These are phyloP conservation scores for Trichophyton verrucosum DNA, from an alignment of 2,329 filamentous ascomycete genomes.

Conservation along the genomic window DNA sequence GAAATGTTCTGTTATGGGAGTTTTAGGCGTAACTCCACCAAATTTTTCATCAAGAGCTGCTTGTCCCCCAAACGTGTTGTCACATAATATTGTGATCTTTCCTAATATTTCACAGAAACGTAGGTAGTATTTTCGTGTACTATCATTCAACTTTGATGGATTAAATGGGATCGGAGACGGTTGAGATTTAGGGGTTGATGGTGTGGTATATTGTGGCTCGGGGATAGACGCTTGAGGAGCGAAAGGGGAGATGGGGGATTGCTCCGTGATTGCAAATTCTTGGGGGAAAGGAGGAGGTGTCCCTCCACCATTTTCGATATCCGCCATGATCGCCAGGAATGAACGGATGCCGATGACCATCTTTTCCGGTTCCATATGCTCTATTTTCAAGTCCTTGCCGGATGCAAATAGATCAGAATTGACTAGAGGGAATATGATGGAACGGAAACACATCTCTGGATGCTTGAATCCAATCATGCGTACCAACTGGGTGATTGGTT, in stretches of 20 bases:
- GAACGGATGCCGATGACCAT: conserved; percentile 96
- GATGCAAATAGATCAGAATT: conserved; percentile 79
- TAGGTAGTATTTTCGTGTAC: conserved; percentile 70
- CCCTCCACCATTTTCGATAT: conserved; percentile 72
- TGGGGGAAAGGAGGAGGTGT: conserved; percentile 73
- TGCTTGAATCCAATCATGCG: conserved; percentile 88
- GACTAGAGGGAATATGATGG: conserved; percentile 86
- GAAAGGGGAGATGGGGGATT: conserved; percentile 8
- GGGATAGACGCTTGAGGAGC: background rate
- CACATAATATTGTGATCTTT: conserved; percentile 90
- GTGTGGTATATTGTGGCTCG: conserved; percentile 23
- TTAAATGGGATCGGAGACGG: conserved; percentile 41
- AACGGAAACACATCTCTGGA: conserved; percentile 85
- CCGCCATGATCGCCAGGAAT: conserved; percentile 84
- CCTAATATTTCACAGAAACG: conserved; percentile 91
- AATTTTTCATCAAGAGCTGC: conserved; percentile 94
- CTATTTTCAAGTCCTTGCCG: conserved; percentile 67
- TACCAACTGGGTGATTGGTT: conserved; percentile 86
- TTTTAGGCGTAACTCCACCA: conserved; percentile 74
- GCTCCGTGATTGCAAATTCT: conserved; percentile 33
- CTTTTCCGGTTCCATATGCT: conserved; percentile 87
- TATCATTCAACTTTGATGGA: conserved; percentile 54
- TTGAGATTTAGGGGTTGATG: conserved; percentile 26
- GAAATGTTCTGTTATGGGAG: conserved; percentile 87
- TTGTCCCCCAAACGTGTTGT: conserved; percentile 93